Conservation (phyloP, 225 moss, liverwort and hornwort species). For the Antitrichia curtipendula region DNA sequence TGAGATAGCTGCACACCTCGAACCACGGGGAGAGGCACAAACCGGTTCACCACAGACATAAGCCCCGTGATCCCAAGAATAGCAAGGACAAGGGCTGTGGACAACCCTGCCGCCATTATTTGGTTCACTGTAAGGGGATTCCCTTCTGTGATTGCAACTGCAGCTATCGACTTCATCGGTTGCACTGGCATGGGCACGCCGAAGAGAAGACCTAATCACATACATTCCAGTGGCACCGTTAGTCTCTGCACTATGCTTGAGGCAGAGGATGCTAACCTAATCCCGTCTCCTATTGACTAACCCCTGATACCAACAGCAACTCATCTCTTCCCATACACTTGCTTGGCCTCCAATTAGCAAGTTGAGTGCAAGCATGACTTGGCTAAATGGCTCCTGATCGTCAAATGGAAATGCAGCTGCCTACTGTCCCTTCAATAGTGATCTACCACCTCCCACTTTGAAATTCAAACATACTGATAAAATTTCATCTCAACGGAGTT, state of each 20-base stretch:
- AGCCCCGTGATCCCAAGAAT: slow-evolving; percentile 61
- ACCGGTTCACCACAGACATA: slow-evolving; percentile 54
- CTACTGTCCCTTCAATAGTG: not conserved
- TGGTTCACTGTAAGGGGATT: slow-evolving; percentile 65
- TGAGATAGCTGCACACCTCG: slow-evolving; percentile 71
- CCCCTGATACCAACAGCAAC: not conserved
- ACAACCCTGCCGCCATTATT: slow-evolving; percentile 83
- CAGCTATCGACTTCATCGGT: slow-evolving; percentile 90
- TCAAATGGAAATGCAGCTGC: not conserved
- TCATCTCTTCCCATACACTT: not conserved
- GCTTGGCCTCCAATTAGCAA: not conserved
- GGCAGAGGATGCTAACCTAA: not conserved
- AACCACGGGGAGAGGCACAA: slow-evolving; percentile 62
- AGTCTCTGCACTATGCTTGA: not conserved
- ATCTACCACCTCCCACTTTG: not conserved
- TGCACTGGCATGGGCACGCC: slow-evolving; percentile 95
- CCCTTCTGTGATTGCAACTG: slow-evolving; percentile 63
- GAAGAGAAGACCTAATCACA: slow-evolving; percentile 40
- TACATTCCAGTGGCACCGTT: not conserved
- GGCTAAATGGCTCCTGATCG: not conserved
- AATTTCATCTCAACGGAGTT: not conserved
- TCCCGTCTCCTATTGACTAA: not conserved
- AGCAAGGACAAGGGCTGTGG: slow-evolving; percentile 39
- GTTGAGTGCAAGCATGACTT: not conserved
- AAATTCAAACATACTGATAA: not conserved